Conservation (phyloP, 306 rosid genomes). For the Ceratonia siliqua region DNA sequence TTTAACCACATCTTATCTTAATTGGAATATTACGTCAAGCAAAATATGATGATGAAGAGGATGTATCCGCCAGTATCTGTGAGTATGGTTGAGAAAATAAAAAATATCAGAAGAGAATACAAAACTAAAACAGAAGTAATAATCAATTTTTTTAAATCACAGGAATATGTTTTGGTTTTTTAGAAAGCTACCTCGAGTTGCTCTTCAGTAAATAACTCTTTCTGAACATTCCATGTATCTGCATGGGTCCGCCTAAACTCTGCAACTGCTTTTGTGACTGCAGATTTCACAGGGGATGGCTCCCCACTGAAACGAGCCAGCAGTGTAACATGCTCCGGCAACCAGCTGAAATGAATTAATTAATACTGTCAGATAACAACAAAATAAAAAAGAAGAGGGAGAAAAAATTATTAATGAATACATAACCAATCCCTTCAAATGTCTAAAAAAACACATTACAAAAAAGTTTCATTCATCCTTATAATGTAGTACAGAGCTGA, state of each 20-base stretch:
- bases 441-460: not conserved
- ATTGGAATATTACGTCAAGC: slow-evolving; percentile 64
- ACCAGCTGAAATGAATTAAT: slow-evolving; percentile 66
- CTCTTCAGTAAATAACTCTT: slow-evolving; percentile 85
- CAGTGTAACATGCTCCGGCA: slow-evolving; percentile 88
- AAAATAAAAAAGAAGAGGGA: not conserved
- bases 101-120: slow-evolving; percentile 10
- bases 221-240: slow-evolving; percentile 96
- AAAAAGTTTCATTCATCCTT: not conserved
- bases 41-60: slow-evolving; percentile 93
- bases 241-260: slow-evolving; percentile 99
- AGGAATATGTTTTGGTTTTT: slow-evolving; percentile 8
- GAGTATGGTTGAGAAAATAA: slow-evolving; percentile 1
- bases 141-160: slow-evolving; percentile 2
- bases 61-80: slow-evolving; percentile 97
- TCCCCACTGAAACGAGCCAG: slow-evolving; percentile 92
- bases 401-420: not conserved
- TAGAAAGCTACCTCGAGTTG: slow-evolving; percentile 80
- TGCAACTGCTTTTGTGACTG: slow-evolving; percentile 97
- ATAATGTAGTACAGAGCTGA: slow-evolving; percentile 6
- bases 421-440: slow-evolving; percentile 16
- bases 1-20: slow-evolving; percentile 42
- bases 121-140: not conserved
- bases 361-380: slow-evolving; percentile 20
- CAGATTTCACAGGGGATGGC: slow-evolving; percentile 88